phyloP scores from a whole-genome alignment of 352 stramenopile genomes.

The Globisporangium nagaii region DNA sequence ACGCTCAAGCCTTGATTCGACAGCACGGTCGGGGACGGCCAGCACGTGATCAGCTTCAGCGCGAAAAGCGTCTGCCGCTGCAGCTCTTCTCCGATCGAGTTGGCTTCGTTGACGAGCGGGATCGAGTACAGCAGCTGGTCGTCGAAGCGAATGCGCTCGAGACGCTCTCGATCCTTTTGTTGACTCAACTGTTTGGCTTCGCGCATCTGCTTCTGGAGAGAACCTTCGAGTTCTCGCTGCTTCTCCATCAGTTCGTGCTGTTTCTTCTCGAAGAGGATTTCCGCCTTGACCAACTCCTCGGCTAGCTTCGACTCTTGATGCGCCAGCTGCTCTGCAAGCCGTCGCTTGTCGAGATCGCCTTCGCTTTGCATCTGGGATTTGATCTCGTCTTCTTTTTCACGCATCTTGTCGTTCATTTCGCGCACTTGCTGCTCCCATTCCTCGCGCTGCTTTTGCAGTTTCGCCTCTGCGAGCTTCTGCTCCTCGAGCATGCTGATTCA shows the following conservation, averaged over 20 bases:
- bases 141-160: conserved; percentile 70
- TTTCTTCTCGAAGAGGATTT: conserved; percentile 75
- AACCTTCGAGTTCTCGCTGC: conserved; percentile 62
- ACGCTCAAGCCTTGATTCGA: conserved; percentile 20
- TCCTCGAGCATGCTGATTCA: conserved; percentile 43
- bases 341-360: conserved; percentile 68
- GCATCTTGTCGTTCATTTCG: conserved; percentile 72
- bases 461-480: conserved; percentile 52
- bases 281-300: conserved; percentile 69
- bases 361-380: conserved; percentile 71
- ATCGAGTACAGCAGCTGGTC: conserved; percentile 76
- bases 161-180: conserved; percentile 70
- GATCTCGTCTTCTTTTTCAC: conserved; percentile 61
- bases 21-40: conserved; percentile 21
- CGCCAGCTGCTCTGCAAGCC: conserved; percentile 64
- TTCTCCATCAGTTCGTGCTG: conserved; percentile 59
- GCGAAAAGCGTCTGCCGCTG: conserved; percentile 62
- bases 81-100: conserved; percentile 80
- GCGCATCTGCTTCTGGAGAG: conserved; percentile 76
- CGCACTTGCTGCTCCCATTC: conserved; percentile 70
- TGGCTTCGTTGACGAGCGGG: conserved; percentile 80
- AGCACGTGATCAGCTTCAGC: conserved; percentile 56
- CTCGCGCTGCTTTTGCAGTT: conserved; percentile 51
- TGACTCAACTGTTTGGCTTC: conserved; percentile 60
- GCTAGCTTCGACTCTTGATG: conserved; percentile 72